Base-by-base conservation (phyloP, 495 filamentous ascomycete genomes). In the Pseudevernia furfuracea region DNA sequence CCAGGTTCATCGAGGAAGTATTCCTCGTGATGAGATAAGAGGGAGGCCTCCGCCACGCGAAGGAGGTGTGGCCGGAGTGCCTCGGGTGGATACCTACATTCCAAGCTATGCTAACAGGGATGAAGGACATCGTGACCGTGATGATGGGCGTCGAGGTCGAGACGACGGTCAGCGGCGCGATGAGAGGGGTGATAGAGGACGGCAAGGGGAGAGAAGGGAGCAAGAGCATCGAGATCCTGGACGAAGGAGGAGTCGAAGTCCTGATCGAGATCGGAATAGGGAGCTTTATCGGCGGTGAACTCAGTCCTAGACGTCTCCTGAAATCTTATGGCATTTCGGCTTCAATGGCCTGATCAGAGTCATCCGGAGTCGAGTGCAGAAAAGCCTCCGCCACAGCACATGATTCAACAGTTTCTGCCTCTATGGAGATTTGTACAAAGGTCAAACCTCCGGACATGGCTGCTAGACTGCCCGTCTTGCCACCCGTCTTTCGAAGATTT, bases 51-150 rank as follows among this genome's bases (percentile, higher is more conserved):
- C 61, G 41, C 63, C 63, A 4, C 60, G 64, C 23, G 67, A 68
- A 55, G 49, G 37, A 30, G 46, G 39, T 37, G 60, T 30, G 5
- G 60, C 58, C 15, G 67, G 58, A 55, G 44, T 46, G 44, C 38
- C 67, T 30, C 64, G 61, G 41, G 65, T 71, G 14, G 71, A 73
- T 52, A 73, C 71, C n/a, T 73, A 73, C 58, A 73, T 73, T 32
- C 71, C 71, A 28, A 66, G 59, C 28, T 73, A 73, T 49, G 60
- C 70, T 6, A 62, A 57, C 30, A 55, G 67, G 19, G 69, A 65
- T 57, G 67, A 67, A 11, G 64, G 64, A 41, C 30, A 53, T 37
- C 60, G 68, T 60, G 61, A 59, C 30, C 66, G 66, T 34, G 67
- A 69, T 37, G 62, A 64, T 30, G 62, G 56, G 12, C 56, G 62